Percentiles rank a stretch among this genome's conserved stretches.
Conservation (phyloP, 352 stramenopile species). For the Globisporangium spiculum region DNA sequence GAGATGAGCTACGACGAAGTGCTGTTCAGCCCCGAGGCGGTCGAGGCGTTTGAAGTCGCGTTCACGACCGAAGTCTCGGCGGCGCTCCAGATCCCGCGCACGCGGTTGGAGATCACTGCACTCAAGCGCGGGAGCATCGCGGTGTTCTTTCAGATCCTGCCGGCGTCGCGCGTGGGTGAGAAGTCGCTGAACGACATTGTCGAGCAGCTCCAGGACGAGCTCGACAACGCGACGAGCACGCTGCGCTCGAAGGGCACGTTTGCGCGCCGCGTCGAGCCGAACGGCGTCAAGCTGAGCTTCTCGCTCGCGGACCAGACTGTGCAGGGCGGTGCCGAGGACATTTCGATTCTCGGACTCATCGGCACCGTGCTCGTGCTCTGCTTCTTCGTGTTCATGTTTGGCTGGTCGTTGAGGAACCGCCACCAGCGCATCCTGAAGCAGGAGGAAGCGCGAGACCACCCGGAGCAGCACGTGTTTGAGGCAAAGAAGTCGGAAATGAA, state of each 20-base stretch:
- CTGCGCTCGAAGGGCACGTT: slow-evolving; percentile 72
- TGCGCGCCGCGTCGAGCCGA: slow-evolving; percentile 53
- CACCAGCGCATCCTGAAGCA: slow-evolving; percentile 45
- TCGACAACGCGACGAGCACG: slow-evolving; percentile 51
- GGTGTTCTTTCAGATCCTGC: slow-evolving; percentile 66
- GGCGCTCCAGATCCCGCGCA: slow-evolving; percentile 54
- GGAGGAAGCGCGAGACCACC: slow-evolving; percentile 15
- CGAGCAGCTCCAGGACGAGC: slow-evolving; percentile 49
- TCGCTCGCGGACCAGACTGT: slow-evolving; percentile 64
- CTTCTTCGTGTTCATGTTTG: slow-evolving; percentile 58
- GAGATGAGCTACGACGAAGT: slow-evolving; percentile 79
- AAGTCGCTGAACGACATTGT: slow-evolving; percentile 69
- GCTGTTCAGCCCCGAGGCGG: slow-evolving; percentile 49
- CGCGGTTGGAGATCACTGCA: slow-evolving; percentile 50
- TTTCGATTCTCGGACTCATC: slow-evolving; percentile 57
- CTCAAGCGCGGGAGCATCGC: slow-evolving; percentile 60
- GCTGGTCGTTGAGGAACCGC: slow-evolving; percentile 52
- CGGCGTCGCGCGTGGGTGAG: slow-evolving; percentile 52
- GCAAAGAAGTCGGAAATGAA: slow-evolving; percentile 40
- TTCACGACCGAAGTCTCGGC: slow-evolving; percentile 66
- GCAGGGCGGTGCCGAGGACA: slow-evolving; percentile 56
- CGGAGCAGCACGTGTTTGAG: slow-evolving; percentile 20
- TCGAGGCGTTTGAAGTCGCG: slow-evolving; percentile 54
- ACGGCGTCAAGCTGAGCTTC: slow-evolving; percentile 61
- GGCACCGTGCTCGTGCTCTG: slow-evolving; percentile 58